Base-by-base conservation (phyloP, 768 basidiomycete genomes). In the Leccinum incarnatum region DNA sequence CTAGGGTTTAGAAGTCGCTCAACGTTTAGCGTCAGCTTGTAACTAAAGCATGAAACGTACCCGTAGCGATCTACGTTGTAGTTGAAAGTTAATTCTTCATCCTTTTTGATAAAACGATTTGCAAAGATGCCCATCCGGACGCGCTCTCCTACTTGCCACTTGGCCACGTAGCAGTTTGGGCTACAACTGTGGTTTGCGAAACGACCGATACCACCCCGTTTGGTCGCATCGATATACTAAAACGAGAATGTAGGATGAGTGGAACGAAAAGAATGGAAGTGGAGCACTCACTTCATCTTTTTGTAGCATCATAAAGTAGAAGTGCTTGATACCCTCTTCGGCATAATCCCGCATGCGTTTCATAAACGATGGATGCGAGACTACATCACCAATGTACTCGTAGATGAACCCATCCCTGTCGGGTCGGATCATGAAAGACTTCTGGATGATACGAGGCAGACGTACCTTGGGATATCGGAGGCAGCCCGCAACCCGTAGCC, bases 221-320 rank as follows among this genome's bases (percentile, higher is more conserved):
- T 98, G 2, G 97, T 98, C 1, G 97, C 97, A 73, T 99, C 97
- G 69, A 99, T 95, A 74, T 91, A 99, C 95, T 95, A 27, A 17
- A 23, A 32, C 57, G 51, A 47, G 30, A 5, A 51, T 45, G 21
- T 7, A 47, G 23, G 23, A 17, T 61, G 29, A 53, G 58, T 7
- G 17, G 17, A 45, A 52, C 46, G 51, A n/a, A 30, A 47, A 30
- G 9, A 37, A 58, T 2, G 21, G 48, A 11, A 57, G 53, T 8
- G 25, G n/a, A n/a, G 17, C 14, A 74, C 84, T 56, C 64, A 94
- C 95, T 83, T 98, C 95, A 65, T 96, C 95, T 70, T 92, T 94
- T 76, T 99, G 97, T 58, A 99, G 75, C 91, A 96, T 95, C 97
- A 98, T 99, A 72, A 99, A 99, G 77, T 98, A 99, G 67, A 98